Evolutionary conservation across 2,329 filamentous ascomycete genomes (phyloP).

Genomic region (Venturia aucupariae): DNA sequence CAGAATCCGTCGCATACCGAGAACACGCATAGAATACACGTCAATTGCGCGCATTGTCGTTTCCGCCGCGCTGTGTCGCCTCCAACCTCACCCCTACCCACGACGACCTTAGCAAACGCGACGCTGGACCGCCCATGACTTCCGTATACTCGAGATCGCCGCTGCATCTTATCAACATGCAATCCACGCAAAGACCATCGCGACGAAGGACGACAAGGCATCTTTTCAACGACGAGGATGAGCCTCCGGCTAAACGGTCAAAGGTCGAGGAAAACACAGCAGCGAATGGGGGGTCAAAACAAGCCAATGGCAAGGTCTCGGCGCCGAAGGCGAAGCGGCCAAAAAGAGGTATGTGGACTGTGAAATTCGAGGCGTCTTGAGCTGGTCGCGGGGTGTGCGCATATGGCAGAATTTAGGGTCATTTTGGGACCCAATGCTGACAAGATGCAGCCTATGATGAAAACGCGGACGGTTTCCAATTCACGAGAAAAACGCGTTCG

Average conservation of each 20-base stretch:
- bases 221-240: constrained; percentile 36
- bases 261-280: constrained; percentile 11
- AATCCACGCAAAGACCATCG: constrained; percentile 34
- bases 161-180: constrained; percentile 39
- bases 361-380: background rate
- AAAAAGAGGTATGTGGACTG: constrained; percentile 24
- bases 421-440: constrained; percentile 12
- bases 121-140: constrained; percentile 23
- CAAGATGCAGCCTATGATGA: constrained; percentile 35
- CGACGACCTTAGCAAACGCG: constrained; percentile 7
- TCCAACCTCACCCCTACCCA: background rate
- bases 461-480: constrained; percentile 40
- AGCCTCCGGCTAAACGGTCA: constrained; percentile 33
- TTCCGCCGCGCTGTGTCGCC: background rate
- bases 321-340: constrained; percentile 27
- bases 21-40: background rate
- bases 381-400: background rate
- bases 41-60: background rate
- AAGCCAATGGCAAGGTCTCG: constrained; percentile 22
- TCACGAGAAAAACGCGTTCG: constrained; percentile 32
- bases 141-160: constrained; percentile 32
- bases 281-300: background rate
- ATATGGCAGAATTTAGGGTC: background rate
- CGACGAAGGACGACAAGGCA: constrained; percentile 39
- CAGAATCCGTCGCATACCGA: background rate